A percentile compares a stretch with the other conserved stretches of the same genome.
Conservation (phyloP, 805 yeast genomes). For the Candida golubevii region DNA sequence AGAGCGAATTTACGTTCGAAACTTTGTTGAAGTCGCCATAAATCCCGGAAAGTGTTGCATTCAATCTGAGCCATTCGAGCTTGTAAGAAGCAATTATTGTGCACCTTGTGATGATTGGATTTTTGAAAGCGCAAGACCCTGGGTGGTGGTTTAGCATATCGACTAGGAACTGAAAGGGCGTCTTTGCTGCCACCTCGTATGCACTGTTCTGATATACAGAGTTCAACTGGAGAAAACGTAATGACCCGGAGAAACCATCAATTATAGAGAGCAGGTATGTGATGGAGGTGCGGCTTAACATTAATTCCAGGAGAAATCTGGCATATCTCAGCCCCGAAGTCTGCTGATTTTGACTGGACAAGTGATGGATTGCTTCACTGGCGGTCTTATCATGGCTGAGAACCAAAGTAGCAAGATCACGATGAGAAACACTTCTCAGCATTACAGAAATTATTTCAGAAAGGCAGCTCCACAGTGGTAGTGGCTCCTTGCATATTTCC, state of each 20-base stretch:
- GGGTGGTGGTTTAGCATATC: conserved; percentile 14
- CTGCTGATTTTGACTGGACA: conserved; percentile 5
- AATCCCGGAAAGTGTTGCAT: neutral
- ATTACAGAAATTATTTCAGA: conserved; percentile 4
- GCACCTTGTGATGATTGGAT: conserved; percentile 7
- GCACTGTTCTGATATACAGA: conserved; percentile 10
- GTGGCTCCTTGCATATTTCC: conserved; percentile 1
- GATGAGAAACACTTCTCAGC: conserved; percentile 9
- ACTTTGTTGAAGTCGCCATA: conserved; percentile 12
- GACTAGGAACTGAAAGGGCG: conserved; percentile 11
- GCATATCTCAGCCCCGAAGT: conserved; percentile 7
- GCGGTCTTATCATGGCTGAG: conserved; percentile 9
- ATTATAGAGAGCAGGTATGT: conserved; percentile 3
- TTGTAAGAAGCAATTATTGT: conserved; percentile 7
- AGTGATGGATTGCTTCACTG: conserved; percentile 7
- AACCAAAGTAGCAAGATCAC: conserved; percentile 9
- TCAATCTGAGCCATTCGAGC: conserved; percentile 1
- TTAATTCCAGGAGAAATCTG: conserved; percentile 6
- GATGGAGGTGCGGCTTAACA: conserved; percentile 6
- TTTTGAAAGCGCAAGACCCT: neutral
- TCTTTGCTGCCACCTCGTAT: conserved; percentile 9
- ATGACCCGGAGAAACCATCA: conserved; percentile 11
- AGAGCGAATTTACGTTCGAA: conserved; percentile 9
- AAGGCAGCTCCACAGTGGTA: conserved; percentile 6
- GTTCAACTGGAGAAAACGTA: conserved; percentile 5